phyloP scores from a whole-genome alignment of 2,329 filamentous ascomycete species.

The Microdochium nivale region DNA sequence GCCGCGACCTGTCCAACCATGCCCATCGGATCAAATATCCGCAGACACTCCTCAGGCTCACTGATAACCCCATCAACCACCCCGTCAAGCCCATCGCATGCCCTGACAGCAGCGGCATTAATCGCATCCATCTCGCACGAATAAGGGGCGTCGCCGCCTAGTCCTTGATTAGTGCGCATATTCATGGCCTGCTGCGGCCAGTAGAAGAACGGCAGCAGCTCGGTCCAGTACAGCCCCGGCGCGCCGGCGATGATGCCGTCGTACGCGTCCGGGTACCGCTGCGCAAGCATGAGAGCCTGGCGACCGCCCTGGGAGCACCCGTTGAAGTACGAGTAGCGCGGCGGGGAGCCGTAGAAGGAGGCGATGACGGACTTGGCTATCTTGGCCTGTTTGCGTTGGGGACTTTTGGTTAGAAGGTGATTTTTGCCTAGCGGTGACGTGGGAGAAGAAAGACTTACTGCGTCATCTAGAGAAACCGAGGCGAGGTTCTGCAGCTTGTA shows the following conservation, averaged over 20 bases:
- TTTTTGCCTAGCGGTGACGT: too few species aligned
- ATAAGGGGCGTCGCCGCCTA: slow-evolving; percentile 21
- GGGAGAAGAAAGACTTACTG: slow-evolving; percentile 13
- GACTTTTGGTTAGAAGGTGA: too few species aligned
- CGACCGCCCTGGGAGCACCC: slow-evolving; percentile 43
- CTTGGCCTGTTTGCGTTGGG: slow-evolving; percentile 16
- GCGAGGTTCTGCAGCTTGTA: slow-evolving; percentile 17
- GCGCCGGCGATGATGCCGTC: slow-evolving; percentile 42
- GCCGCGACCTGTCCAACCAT: slow-evolving; percentile 14
- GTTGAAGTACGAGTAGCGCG: slow-evolving; percentile 41
- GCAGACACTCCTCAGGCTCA: slow-evolving; percentile 23
- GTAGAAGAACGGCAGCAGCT: slow-evolving; percentile 14
- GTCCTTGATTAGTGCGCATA: too few species aligned
- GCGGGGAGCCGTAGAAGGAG: slow-evolving; percentile 25
- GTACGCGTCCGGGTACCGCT: slow-evolving; percentile 42
- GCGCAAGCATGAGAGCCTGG: slow-evolving; percentile 43
- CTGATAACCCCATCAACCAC: slow-evolving; percentile 33
- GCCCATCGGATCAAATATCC: slow-evolving; percentile 17
- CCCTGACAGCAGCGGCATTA: slow-evolving; percentile 24
- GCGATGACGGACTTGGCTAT: slow-evolving; percentile 34
- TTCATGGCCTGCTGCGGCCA: slow-evolving; percentile 25
- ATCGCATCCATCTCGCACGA: slow-evolving; percentile 26
- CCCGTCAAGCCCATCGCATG: slow-evolving; percentile 34
- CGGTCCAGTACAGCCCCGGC: slow-evolving; percentile 28
- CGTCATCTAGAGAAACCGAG: slow-evolving; percentile 15